phyloP scores from a whole-genome alignment of 129 eudicot species.

The Tagetes patula region DNA sequence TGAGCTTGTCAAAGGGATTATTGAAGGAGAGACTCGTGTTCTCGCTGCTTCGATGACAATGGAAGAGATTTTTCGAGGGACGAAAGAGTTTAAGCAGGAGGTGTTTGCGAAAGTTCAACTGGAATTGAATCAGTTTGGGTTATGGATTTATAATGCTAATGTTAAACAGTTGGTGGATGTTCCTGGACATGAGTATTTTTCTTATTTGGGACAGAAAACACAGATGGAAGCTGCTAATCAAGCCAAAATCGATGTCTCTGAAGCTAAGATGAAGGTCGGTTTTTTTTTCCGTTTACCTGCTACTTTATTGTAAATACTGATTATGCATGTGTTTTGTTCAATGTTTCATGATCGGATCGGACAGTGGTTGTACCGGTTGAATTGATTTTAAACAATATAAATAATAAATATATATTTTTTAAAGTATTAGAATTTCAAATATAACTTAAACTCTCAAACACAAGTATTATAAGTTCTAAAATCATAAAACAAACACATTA shows the following conservation, averaged over 20 bases:
- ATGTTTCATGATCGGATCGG: no score
- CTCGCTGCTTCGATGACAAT: constrained; percentile 73
- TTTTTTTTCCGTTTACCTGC: no score
- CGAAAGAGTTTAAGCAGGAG: constrained; percentile 59
- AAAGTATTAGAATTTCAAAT: no score
- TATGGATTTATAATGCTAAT: constrained; percentile 58
- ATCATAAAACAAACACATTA: no score
- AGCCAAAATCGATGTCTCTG: constrained; percentile 64
- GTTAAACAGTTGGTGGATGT: constrained; percentile 68
- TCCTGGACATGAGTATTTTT: constrained; percentile 64
- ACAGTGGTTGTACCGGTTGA: no score
- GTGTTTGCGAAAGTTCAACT: constrained; percentile 58
- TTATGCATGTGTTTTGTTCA: no score
- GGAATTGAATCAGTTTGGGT: constrained; percentile 61
- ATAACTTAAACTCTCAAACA: no score
- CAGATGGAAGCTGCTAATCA: constrained; percentile 77
- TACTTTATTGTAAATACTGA: no score
- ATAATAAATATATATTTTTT: neutral
- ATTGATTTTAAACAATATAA: no score
- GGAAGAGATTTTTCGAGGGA: constrained; percentile 61
- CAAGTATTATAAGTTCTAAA: no score
- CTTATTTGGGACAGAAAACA: constrained; percentile 63
- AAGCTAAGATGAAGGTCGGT: constrained; percentile 59
- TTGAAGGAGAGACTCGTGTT: constrained; percentile 73
- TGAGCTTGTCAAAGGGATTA: constrained; percentile 63